Conservation (phyloP, 2,329 filamentous ascomycete genomes). For the Emergomyces orientalis region DNA sequence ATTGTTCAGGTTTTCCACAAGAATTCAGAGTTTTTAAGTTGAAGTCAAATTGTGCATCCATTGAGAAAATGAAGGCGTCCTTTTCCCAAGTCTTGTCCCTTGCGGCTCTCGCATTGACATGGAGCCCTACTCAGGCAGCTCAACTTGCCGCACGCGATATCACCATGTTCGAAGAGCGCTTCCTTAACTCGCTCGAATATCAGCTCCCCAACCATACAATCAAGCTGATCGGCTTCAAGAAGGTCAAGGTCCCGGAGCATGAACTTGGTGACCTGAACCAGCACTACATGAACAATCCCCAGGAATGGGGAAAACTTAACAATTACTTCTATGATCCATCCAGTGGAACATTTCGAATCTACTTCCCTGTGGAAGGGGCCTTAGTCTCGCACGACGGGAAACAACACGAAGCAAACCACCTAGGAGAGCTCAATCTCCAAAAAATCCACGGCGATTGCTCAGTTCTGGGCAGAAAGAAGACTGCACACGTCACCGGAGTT, state of each 20-base stretch:
- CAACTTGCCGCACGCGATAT: slow-evolving; percentile 5
- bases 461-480: slow-evolving; percentile 7
- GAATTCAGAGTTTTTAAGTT: not conserved
- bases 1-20: not conserved
- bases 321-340: slow-evolving; percentile 5
- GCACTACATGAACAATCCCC: slow-evolving; percentile 1
- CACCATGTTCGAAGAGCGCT: slow-evolving; percentile 7
- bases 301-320: not conserved
- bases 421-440: slow-evolving; percentile 5
- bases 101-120: not conserved
- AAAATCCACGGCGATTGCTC: slow-evolving; percentile 5
- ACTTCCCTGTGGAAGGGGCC: slow-evolving; percentile 9
- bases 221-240: slow-evolving; percentile 10
- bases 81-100: not conserved
- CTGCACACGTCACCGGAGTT: slow-evolving; percentile 5
- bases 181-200: slow-evolving; percentile 3
- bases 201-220: slow-evolving; percentile 7
- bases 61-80: not conserved
- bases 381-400: slow-evolving; percentile 3
- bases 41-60: not conserved
- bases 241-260: slow-evolving; percentile 5
- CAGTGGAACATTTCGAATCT: slow-evolving; percentile 6
- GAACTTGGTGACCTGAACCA: slow-evolving; percentile 1
- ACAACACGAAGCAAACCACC: slow-evolving; percentile 6
- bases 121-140: not conserved